Base-by-base conservation (phyloP, 1,284 basidiomycete species). In the Malassezia furfur region DNA sequence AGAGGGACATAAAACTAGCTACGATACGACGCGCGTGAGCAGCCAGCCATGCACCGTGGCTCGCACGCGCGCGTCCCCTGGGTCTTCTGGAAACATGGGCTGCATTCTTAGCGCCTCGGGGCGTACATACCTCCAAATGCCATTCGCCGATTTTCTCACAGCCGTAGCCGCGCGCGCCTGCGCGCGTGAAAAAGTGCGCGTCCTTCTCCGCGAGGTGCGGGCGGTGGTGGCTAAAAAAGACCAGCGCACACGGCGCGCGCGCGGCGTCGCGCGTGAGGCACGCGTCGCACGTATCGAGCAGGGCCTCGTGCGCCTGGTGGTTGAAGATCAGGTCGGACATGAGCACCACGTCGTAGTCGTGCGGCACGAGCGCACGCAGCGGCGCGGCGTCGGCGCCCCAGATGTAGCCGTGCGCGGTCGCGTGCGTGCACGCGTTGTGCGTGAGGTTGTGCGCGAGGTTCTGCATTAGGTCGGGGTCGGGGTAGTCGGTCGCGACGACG, bases 211-310 rank as follows among this genome's bases (percentile, higher is more conserved):
- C 87, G 15, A 91, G 48, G 25, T 82, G 65, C 85, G 85, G 91
- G 0, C 88, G 80, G 68, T 96, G 93, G 63, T 96, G 91, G 0
- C 86, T 87, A 75, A 88, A 93, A 76, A 96, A 96, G 2, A 93
- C 88, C 2, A 96, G 81, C 2, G 89, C 80, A 49, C 79, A 81
- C 0, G 86, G 66, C 7, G 52, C 57, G 11, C 50, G 44, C 41
- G 32, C 34, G 1, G 31, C 30, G 14, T 48, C 40, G 15, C 36
- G 40, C 10, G 73, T 52, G 8, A 80, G 66, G 19, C 76, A 76
- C 9, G 67, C 60, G 30, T 86, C 83, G 68, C 88, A 88, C 0
- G 88, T 86, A 22, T 80, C 79, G 11, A 96, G 80, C 17, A 96
- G 78, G 0, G 88, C 88, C 25, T 83, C 82, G 70, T 96, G 93